Evolutionary conservation across 108 stramenopile genomes (phyloP).

Genomic region (Discostella stelligeroides): DNA sequence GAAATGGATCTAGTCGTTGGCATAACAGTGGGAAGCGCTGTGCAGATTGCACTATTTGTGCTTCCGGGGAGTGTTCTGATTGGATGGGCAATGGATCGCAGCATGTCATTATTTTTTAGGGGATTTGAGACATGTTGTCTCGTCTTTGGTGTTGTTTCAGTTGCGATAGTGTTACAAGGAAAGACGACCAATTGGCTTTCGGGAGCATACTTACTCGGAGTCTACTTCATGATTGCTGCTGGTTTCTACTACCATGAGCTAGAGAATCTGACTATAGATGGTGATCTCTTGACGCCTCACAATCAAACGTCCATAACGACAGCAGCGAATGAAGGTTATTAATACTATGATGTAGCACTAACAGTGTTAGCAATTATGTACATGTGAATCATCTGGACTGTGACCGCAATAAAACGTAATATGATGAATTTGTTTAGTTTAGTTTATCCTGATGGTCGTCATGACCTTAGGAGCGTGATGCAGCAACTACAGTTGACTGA

Average conservation of each 20-base stretch:
- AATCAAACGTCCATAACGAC: conserved; percentile 4
- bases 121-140: conserved; percentile 88
- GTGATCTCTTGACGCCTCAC: conserved; percentile 34
- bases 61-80: conserved; percentile 93
- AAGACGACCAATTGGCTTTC: conserved; percentile 89
- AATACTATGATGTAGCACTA: too few species aligned
- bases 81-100: conserved; percentile 87
- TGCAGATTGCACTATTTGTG: conserved; percentile 95
- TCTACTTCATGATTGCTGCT: conserved; percentile 85
- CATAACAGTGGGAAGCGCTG: conserved; percentile 94
- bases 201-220: conserved; percentile 71
- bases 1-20: conserved; percentile 98
- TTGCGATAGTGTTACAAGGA: conserved; percentile 82
- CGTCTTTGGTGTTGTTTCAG: conserved; percentile 72
- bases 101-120: conserved; percentile 86
- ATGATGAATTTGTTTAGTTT: too few species aligned
- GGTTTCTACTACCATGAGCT: conserved; percentile 88
- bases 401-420: too few species aligned
- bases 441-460: too few species aligned
- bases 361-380: too few species aligned
- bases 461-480: too few species aligned
- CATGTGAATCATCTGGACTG: too few species aligned
- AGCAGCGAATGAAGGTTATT: neutral
- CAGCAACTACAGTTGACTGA: too few species aligned
- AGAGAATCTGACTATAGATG: conserved; percentile 72